Conservation (phyloP, 257 asterid genomes). For the Buddleja alternifolia region DNA sequence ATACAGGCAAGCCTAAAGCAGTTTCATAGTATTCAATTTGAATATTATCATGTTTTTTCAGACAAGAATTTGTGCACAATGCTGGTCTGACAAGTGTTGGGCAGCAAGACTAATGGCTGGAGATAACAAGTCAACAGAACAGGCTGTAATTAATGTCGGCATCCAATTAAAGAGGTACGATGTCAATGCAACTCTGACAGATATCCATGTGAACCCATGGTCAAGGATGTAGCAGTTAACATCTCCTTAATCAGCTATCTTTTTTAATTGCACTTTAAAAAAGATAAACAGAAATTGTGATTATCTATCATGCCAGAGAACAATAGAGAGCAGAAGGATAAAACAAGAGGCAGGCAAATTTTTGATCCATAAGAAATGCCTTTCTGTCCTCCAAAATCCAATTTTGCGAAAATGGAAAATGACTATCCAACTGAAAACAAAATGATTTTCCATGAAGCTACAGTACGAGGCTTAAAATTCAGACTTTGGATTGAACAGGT, state of each 20-base stretch:
- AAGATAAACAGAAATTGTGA: background rate
- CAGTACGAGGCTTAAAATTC: background rate
- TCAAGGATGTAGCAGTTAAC: background rate
- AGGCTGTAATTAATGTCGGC: constrained; percentile 24
- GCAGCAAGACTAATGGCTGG: constrained; percentile 13
- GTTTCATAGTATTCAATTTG: background rate
- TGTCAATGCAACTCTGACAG: background rate
- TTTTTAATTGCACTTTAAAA: background rate
- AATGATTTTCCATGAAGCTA: background rate
- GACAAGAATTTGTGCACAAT: background rate
- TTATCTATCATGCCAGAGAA: background rate
- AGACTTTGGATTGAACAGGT: too few species aligned
- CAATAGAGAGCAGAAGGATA: background rate
- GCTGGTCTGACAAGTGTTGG: background rate
- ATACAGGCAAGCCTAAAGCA: background rate
- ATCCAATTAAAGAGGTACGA: constrained; percentile 9
- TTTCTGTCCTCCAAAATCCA: background rate
- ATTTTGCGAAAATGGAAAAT: background rate
- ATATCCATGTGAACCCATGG: constrained; percentile 22
- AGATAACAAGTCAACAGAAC: constrained; percentile 27
- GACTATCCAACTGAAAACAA: constrained; percentile 3
- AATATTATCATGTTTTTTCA: background rate
- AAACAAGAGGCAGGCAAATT: background rate
- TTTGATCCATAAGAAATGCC: background rate
- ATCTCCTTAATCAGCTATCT: background rate